A percentile compares a stretch with the other conserved stretches of the same genome.
phyloP scores from a whole-genome alignment of 768 basidiomycete species.

The Phanerochaete carnosa region DNA sequence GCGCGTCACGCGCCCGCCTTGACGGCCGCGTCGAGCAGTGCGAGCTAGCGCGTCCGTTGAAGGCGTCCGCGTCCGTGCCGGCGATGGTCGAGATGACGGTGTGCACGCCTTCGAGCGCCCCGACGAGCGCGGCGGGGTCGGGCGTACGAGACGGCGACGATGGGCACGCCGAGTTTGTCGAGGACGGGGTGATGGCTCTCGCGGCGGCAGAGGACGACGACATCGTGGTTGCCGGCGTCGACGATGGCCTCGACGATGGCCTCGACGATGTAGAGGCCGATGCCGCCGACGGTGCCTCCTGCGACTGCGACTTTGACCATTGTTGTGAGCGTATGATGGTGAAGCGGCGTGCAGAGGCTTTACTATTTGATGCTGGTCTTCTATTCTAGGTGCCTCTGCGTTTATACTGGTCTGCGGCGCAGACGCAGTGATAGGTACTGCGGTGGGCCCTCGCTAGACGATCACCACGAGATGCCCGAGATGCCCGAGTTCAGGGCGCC shows the following conservation, averaged over 20 bases:
- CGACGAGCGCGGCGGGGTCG: slow-evolving; percentile 1
- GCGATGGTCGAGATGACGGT: slow-evolving; percentile 7
- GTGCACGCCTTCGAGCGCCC: slow-evolving; percentile 4
- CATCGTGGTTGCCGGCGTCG: neutral
- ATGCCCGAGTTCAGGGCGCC: too few relatives aligned
- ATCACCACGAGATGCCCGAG: too few relatives aligned
- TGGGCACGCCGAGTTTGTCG: neutral
- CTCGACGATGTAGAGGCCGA: neutral
- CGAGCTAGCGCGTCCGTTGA: neutral
- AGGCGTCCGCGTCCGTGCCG: neutral
- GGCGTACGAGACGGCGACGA: slow-evolving; percentile 3
- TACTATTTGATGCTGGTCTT: too few relatives aligned
- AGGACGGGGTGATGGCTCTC: neutral
- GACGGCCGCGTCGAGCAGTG: slow-evolving; percentile 3
- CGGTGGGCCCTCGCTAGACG: too few relatives aligned
- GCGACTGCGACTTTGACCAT: slow-evolving; percentile 13
- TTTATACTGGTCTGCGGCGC: too few relatives aligned
- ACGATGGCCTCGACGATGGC: slow-evolving; percentile 6
- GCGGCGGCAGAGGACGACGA: slow-evolving; percentile 9
- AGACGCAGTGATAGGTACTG: too few relatives aligned
- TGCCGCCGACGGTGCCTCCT: slow-evolving; percentile 6
- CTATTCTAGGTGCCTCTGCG: too few relatives aligned
- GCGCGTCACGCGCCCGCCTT: neutral
- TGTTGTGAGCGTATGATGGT: too few relatives aligned
- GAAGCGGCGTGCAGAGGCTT: too few relatives aligned